Percentiles rank a stretch among this genome's conserved stretches.
phyloP scores from a whole-genome alignment of 148 eudicot genomes.

The Rhododendron griersonianum region DNA sequence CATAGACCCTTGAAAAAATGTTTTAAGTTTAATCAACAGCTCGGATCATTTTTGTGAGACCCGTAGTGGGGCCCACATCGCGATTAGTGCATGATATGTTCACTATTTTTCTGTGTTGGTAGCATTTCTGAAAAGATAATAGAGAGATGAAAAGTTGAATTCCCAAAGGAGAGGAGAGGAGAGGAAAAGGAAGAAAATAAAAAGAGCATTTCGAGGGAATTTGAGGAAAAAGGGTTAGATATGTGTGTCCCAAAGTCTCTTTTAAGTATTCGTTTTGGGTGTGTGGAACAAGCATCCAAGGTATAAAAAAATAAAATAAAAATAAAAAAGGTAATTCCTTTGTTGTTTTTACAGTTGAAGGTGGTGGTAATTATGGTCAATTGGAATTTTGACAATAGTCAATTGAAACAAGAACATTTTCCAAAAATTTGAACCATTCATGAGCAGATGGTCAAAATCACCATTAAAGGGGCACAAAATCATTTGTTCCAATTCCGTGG shows the following conservation, averaged over 20 bases:
- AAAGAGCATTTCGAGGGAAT: slow-evolving; percentile 18
- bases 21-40: too few species aligned
- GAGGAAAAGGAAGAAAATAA: not conserved
- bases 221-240: slow-evolving; percentile 36
- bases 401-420: not conserved
- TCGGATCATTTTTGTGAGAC: too few species aligned
- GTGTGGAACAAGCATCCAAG: slow-evolving; percentile 31
- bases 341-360: slow-evolving; percentile 6
- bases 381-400: not conserved
- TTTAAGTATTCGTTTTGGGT: slow-evolving; percentile 14
- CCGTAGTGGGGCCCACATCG: too few species aligned
- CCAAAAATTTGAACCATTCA: not conserved
- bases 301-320: not conserved
- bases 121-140: too few species aligned
- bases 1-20: too few species aligned
- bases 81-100: too few species aligned
- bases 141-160: slow-evolving; percentile 14
- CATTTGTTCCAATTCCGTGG: not conserved
- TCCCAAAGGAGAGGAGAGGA: slow-evolving; percentile 2
- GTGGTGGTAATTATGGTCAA: slow-evolving; percentile 1
- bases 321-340: not conserved
- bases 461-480: not conserved
- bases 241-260: slow-evolving; percentile 43
- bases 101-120: too few species aligned
- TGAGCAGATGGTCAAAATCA: not conserved